Evolutionary conservation across 345 rosid genomes (phyloP), one percentile per base, ranked within the genome.

Genomic region (Bruguiera gymnorhiza): DNA sequence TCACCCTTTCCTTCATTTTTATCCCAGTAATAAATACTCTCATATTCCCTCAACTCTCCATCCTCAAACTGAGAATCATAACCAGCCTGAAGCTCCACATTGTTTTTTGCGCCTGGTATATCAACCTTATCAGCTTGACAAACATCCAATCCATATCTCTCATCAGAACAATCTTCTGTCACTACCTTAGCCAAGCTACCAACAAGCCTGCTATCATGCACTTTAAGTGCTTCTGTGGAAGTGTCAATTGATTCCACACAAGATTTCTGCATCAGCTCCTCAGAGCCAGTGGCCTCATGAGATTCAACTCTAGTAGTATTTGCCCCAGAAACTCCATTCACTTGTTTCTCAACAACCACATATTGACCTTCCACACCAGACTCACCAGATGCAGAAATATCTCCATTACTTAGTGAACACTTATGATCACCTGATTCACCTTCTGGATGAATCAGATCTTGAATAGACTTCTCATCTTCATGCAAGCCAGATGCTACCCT

Each of bases 11-110:
- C 50, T 43, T 43, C 77, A 53, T 79, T 71, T 55, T 85, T 84
- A 66, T 74, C 84, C 85, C 81, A 82, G 77, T 53, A 70, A 52
- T 27, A n/a, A 7, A 1, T 75, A 6, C 65, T 54, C 67, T 79
- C 80, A 4, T 83, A 66, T 67, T 86, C 92, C 69, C 84, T 82
- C 74, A 88, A 76, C 69, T 88, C 92, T 57, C 92, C 88, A 60
- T 88, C 89, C 79, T 88, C 89, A 73, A 83, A 80, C 70, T 80
- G 86, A 51, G 89, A 88, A 29, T 84, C 86, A 75, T 82, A 81
- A 70, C 84, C 89, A 76, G 78, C 79, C 76, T 84, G 82, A 55
- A 69, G 70, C 26, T 82, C 85, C 46, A 57, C 32, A 3, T 58
- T 67, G 18, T 62, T 80, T 59, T 57, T 58, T 23, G 55, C 15